Conservation (phyloP, 192 early-diverging fungal genomes). For the Martensiomyces pterosporus region DNA sequence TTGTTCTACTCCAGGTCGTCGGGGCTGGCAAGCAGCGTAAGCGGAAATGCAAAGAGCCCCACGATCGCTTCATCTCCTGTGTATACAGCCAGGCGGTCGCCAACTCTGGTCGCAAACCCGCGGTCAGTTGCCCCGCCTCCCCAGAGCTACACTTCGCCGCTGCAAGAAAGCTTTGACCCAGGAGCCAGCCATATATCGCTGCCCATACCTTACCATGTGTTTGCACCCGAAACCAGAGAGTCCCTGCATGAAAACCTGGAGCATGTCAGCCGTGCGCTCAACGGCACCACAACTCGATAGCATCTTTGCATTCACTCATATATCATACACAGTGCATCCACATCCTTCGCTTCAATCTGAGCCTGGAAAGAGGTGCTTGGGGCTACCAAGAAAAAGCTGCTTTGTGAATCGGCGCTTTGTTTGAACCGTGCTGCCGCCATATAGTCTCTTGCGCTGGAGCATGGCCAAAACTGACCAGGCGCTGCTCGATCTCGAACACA, state of each 20-base stretch:
- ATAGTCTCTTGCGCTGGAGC: too few relatives aligned
- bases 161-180: not conserved
- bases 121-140: slow-evolving; percentile 7
- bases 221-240: slow-evolving; percentile 39
- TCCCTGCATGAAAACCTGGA: slow-evolving; percentile 26
- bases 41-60: too few relatives aligned
- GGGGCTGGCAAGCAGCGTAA: slow-evolving; percentile 7
- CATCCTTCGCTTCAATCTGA: too few relatives aligned
- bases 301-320: not conserved
- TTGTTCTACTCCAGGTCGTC: not conserved
- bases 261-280: slow-evolving; percentile 12
- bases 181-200: slow-evolving; percentile 20
- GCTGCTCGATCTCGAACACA: too few relatives aligned
- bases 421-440: too few relatives aligned
- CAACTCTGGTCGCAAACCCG: too few relatives aligned
- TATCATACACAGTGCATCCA: too few relatives aligned
- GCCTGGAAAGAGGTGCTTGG: too few relatives aligned
- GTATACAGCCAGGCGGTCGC: not conserved
- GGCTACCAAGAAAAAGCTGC: too few relatives aligned
- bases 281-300: not conserved
- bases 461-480: too few relatives aligned
- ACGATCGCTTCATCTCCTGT: too few relatives aligned
- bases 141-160: not conserved
- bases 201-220: slow-evolving; percentile 40
- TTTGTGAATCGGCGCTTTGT: too few relatives aligned